Percentiles rank a stretch among this genome's conserved stretches.
Conservation (phyloP, 2,329 filamentous ascomycete genomes). For the Paecilomyces dactylethromorphus region DNA sequence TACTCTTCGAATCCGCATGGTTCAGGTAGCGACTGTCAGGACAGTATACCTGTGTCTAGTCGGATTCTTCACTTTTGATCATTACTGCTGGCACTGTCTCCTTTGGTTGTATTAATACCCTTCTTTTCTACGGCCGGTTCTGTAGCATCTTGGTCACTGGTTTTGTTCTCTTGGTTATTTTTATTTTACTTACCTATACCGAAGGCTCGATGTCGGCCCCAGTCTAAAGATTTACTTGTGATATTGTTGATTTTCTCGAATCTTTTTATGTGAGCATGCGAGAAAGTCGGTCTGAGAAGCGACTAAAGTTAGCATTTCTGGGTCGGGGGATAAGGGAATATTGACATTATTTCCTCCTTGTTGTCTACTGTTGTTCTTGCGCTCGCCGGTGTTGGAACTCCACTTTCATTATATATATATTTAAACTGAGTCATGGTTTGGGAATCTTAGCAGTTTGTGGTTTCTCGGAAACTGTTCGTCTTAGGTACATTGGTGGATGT, state of each 20-base stretch:
- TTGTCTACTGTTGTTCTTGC: background rate
- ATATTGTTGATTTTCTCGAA: slow-evolving; percentile 1
- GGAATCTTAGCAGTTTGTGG: background rate
- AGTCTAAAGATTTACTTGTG: background rate
- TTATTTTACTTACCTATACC: slow-evolving; percentile 2
- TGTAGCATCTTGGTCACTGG: slow-evolving; percentile 20
- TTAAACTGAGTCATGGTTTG: background rate
- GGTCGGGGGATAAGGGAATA: slow-evolving; percentile 22
- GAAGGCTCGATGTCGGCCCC: slow-evolving; percentile 3
- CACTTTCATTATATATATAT: background rate
- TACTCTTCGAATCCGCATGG: background rate
- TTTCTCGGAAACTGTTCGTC: background rate
- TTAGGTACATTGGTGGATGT: background rate
- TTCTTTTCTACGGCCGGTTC: slow-evolving; percentile 32
- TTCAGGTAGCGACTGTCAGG: slow-evolving; percentile 1
- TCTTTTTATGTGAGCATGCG: slow-evolving; percentile 34
- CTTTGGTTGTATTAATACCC: slow-evolving; percentile 17
- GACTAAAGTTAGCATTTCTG: slow-evolving; percentile 28
- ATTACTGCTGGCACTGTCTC: slow-evolving; percentile 2
- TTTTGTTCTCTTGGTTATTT: slow-evolving; percentile 3
- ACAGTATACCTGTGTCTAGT: slow-evolving; percentile 1
- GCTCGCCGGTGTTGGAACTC: background rate
- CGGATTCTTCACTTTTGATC: slow-evolving; percentile 1
- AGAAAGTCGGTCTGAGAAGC: slow-evolving; percentile 32
- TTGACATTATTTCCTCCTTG: slow-evolving; percentile 2